Percentiles rank a stretch among this genome's conserved stretches.
These are phyloP conservation scores for Citrullus colocynthis DNA, from an alignment of 306 rosid species.

Conservation along the genomic window DNA sequence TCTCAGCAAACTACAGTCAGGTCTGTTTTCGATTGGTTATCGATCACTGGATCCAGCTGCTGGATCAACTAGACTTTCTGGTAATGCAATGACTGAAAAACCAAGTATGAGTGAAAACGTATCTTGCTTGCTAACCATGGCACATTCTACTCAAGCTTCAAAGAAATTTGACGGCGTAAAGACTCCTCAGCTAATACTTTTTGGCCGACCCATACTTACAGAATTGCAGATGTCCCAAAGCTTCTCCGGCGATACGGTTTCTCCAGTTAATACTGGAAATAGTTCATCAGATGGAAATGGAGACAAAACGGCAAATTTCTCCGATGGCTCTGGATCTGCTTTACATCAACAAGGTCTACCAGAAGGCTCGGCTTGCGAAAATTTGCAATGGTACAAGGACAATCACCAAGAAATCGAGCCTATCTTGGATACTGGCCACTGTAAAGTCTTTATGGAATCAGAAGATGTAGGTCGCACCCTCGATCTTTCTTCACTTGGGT, in stretches of 20 bases:
- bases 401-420: conserved; percentile 33
- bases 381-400: conserved; percentile 40
- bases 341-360: conserved; percentile 30
- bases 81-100: conserved; percentile 27
- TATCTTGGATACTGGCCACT: conserved; percentile 49
- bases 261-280: conserved; percentile 46
- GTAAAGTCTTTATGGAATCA: conserved; percentile 63
- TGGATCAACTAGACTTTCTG: conserved; percentile 25
- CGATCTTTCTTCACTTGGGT: conserved; percentile 50
- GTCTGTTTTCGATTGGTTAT: conserved; percentile 42
- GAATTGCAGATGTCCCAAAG: conserved; percentile 64
- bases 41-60: conserved; percentile 35
- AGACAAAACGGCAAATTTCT: conserved; percentile 28
- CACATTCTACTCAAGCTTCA: conserved; percentile 35
- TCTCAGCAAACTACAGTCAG: conserved; percentile 55
- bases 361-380: conserved; percentile 42
- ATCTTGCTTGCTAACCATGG: conserved; percentile 55
- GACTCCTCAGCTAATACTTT: conserved; percentile 61
- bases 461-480: conserved; percentile 65
- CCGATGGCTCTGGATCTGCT: conserved; percentile 44
- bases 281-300: conserved; percentile 63
- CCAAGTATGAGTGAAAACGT: conserved; percentile 43
- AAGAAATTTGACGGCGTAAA: conserved; percentile 38
- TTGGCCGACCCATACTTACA: conserved; percentile 61
- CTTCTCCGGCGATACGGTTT: conserved; percentile 54